Evolutionary conservation across 2,329 filamentous ascomycete genomes (phyloP).

Genomic region (Chrysoporthe cubensis): DNA sequence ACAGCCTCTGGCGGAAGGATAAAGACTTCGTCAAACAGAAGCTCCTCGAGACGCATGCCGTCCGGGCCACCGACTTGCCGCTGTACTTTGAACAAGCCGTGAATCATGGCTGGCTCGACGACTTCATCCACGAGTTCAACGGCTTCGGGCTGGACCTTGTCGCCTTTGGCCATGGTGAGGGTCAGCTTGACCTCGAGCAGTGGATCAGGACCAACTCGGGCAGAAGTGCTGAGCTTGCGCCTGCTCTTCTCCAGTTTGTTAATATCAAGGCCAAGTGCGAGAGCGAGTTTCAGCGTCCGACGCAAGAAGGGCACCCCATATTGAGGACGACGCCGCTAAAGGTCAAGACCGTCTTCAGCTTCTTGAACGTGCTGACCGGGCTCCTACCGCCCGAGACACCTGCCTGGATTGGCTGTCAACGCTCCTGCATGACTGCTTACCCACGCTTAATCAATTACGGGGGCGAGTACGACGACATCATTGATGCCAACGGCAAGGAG

Average conservation of each 20-base stretch:
- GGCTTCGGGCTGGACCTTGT: slow-evolving; percentile 88
- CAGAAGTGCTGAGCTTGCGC: slow-evolving; percentile 68
- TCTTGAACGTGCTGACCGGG: slow-evolving; percentile 80
- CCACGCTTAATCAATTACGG: slow-evolving; percentile 96
- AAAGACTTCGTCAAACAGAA: slow-evolving; percentile 82
- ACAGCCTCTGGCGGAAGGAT: slow-evolving; percentile 90
- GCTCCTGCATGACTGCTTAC: slow-evolving; percentile 88
- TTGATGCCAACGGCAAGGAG: slow-evolving; percentile 80
- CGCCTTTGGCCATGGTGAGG: slow-evolving; percentile 80
- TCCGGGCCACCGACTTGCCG: slow-evolving; percentile 68
- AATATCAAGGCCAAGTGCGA: slow-evolving; percentile 85
- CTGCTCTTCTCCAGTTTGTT: slow-evolving; percentile 77
- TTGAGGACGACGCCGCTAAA: slow-evolving; percentile 72
- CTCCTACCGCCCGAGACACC: slow-evolving; percentile 58
- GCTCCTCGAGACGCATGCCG: slow-evolving; percentile 76
- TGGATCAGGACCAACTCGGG: slow-evolving; percentile 78
- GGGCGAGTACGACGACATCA: slow-evolving; percentile 87
- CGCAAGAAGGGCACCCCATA: slow-evolving; percentile 59
- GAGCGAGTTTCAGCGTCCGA: slow-evolving; percentile 69
- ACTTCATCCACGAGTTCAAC: slow-evolving; percentile 76
- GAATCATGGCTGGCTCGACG: slow-evolving; percentile 82
- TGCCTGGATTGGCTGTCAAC: slow-evolving; percentile 79
- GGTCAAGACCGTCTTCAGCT: slow-evolving; percentile 80
- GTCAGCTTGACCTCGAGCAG: slow-evolving; percentile 76
- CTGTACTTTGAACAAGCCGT: slow-evolving; percentile 79